Evolutionary conservation across 371 early-diverging fungal genomes (phyloP), one percentile per base, ranked within the genome.

Genomic region (Haplosporangium sp.): DNA sequence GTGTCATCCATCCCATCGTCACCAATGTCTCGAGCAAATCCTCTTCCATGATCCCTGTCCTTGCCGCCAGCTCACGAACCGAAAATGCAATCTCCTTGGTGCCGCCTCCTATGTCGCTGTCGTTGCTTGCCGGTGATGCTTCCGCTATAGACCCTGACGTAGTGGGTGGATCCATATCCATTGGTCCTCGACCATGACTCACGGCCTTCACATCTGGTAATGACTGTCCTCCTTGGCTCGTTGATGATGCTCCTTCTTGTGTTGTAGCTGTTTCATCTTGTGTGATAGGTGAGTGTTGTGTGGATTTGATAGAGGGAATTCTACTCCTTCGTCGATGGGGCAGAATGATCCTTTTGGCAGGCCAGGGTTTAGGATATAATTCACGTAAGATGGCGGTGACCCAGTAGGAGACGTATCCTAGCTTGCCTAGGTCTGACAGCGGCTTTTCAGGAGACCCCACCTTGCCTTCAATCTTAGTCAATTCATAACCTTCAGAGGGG

Each of bases 391-490:
- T 82, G 5, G 89, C 86, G 9, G 89, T 86, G 41, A 86, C 83
- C 95, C 95, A 95, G 77, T 90, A 95, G 1, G 89, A 86, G 38
- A 85, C 82, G 63, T 93, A 96, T 64, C 90, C 88, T 9, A 91
- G 79, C 20, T 87, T 80, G 36, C 94, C 94, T 10, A 94, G 76
- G 50, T 88, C 91, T 8, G 93, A 93, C 14, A 96, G 73, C 23
- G 96, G 96, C 69, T 93, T 94, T 72, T 96, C 96, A 6, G 95
- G 96, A 0, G 95, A 94, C 41, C 97, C 96, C 16, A 93, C 89
- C 51, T 92, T 90, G n/a, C 89, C 89, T 62, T 98, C 96, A 52
- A 86, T 87, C 81, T 93, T 95, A 37, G 95, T 93, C 64, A 99
- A 80, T 68, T 96, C 90, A 79, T 99, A 99, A 69, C 90, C 91